These are phyloP conservation scores for Gossypium ekmanianum DNA, from an alignment of 345 rosid species.

Conservation along the genomic window DNA sequence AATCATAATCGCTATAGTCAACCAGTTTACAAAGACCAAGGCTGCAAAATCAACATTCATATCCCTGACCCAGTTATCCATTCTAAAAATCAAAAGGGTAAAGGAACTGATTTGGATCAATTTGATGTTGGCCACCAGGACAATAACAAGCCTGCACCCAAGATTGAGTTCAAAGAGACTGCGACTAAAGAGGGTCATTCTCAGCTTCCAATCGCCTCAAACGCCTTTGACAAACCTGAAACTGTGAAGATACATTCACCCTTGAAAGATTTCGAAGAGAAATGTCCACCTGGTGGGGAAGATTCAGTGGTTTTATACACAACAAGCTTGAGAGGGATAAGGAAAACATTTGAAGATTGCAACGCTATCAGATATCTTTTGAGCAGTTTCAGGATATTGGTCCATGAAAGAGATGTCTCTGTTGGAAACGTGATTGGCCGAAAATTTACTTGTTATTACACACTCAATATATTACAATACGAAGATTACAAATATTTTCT, in stretches of 20 bases:
- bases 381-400: conserved; percentile 52
- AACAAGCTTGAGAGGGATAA: conserved; percentile 67
- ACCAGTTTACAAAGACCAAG: conserved; percentile 22
- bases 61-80: conserved; percentile 6
- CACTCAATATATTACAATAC: too few species aligned
- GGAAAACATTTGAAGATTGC: conserved; percentile 85
- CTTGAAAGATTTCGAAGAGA: conserved; percentile 40
- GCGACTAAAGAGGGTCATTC: conserved; percentile 6
- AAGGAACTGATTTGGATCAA: conserved; percentile 20
- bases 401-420: conserved; percentile 75
- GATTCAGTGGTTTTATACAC: conserved; percentile 69
- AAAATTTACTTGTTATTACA: too few species aligned
- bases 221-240: background rate
- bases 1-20: conserved; percentile 28
- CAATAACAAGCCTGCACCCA: background rate
- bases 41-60: conserved; percentile 16
- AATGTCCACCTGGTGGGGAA: conserved; percentile 67
- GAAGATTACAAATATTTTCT: too few species aligned
- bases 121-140: conserved; percentile 12
- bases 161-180: conserved; percentile 3
- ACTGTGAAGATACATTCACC: conserved; percentile 16
- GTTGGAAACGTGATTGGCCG: too few species aligned
- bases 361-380: conserved; percentile 52
- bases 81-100: conserved; percentile 25
- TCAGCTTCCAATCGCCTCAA: conserved; percentile 14